phyloP scores from a whole-genome alignment of 257 asterid genomes.

The Petunia secreta region DNA sequence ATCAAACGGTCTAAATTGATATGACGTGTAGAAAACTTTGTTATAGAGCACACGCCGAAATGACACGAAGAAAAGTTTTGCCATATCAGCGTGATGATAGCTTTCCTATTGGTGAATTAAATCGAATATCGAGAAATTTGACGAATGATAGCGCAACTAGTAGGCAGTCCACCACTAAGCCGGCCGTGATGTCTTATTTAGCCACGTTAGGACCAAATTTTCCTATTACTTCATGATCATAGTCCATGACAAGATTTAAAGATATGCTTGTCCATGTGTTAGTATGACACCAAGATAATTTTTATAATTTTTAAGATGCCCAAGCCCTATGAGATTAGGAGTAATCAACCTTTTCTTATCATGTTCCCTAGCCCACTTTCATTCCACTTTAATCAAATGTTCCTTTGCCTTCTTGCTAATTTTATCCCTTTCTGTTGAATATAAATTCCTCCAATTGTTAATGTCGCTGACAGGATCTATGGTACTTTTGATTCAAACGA shows the following conservation, averaged over 20 bases:
- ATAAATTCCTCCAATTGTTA: background rate
- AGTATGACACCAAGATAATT: conserved; percentile 43
- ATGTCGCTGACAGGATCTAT: no score
- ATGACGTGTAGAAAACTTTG: no score
- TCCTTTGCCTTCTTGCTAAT: conserved; percentile 22
- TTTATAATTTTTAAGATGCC: conserved; percentile 30
- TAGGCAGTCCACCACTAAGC: conserved; percentile 39
- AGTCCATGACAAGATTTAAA: background rate
- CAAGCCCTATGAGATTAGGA: conserved; percentile 44
- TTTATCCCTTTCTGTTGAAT: background rate
- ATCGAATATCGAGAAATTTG: conserved; percentile 26
- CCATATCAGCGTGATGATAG: background rate
- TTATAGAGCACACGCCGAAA: background rate
- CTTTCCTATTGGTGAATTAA: conserved; percentile 39
- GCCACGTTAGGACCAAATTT: conserved; percentile 41
- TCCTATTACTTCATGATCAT: background rate
- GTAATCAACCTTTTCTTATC: conserved; percentile 48
- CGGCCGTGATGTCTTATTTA: conserved; percentile 36
- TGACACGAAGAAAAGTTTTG: background rate
- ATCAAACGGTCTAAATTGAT: no score
- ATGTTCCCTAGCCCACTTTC: conserved; percentile 51
- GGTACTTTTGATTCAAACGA: no score
- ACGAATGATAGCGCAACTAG: conserved; percentile 38
- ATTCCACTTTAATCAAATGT: conserved; percentile 43
- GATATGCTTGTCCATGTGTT: conserved; percentile 36